Conservation (phyloP, 805 yeast genomes). For the Kuraishia molischiana region DNA sequence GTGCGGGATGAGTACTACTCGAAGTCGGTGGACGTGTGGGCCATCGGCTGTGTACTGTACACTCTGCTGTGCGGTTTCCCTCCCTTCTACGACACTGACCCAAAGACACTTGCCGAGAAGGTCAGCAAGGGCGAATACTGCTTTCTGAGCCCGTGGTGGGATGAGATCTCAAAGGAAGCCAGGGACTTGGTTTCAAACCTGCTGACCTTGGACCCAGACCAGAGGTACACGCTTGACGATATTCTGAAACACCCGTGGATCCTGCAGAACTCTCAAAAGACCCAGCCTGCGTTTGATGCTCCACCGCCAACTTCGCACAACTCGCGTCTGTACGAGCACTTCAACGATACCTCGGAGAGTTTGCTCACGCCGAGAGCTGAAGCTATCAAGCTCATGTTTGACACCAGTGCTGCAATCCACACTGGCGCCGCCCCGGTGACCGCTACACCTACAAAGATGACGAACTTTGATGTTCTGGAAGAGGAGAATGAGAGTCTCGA, state of each 20-base stretch:
- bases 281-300: conserved; percentile 10
- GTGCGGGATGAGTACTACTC: conserved; percentile 50
- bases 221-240: conserved; percentile 59
- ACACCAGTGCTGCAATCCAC: conserved; percentile 17
- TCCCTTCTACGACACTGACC: conserved; percentile 67
- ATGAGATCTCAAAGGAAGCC: conserved; percentile 64
- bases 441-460: neutral
- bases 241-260: conserved; percentile 67
- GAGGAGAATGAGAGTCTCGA: neutral
- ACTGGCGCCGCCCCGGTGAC: conserved; percentile 8
- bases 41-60: conserved; percentile 61
- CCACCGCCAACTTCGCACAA: conserved; percentile 19
- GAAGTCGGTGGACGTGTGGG: conserved; percentile 67
- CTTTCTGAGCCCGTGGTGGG: conserved; percentile 86
- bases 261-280: conserved; percentile 2
- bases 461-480: neutral
- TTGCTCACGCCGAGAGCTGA: conserved; percentile 26
- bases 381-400: conserved; percentile 26
- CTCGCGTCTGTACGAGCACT: conserved; percentile 13
- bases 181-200: conserved; percentile 58
- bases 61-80: conserved; percentile 68
- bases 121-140: conserved; percentile 64
- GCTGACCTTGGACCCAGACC: conserved; percentile 59
- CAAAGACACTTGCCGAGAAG: conserved; percentile 50
- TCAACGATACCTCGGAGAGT: conserved; percentile 15